These are phyloP conservation scores for Malus hybrid DNA, from an alignment of 331 rosid genomes.

Conservation along the genomic window DNA sequence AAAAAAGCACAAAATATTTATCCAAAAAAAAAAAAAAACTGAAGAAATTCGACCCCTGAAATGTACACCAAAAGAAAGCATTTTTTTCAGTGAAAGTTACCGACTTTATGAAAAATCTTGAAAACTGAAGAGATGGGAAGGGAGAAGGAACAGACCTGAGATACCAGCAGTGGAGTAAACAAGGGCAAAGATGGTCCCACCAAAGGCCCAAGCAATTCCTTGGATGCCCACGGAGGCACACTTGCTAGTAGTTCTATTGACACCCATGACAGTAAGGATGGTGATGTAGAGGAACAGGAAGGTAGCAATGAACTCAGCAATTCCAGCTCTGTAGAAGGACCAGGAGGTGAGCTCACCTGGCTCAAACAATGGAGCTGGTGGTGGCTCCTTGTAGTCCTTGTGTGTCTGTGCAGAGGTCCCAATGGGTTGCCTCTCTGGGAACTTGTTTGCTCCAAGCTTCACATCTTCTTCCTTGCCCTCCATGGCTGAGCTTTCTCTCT, in stretches of 20 bases:
- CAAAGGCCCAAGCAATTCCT: conserved; percentile 97
- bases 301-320: conserved; percentile 84
- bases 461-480: conserved; percentile 77
- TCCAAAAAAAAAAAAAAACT: not conserved
- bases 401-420: conserved; percentile 66
- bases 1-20: not conserved
- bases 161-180: conserved; percentile 95
- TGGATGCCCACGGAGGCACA: conserved; percentile 75
- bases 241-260: conserved; percentile 26
- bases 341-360: conserved; percentile 77
- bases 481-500: conserved; percentile 11
- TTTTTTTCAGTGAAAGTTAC: not conserved
- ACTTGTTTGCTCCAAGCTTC: conserved; percentile 73
- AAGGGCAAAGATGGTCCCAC: conserved; percentile 91
- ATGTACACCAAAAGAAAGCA: not conserved
- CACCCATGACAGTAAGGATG: conserved; percentile 79
- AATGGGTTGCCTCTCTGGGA: conserved; percentile 61
- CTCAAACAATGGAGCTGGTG: conserved; percentile 80
- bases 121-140: not conserved
- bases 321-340: conserved; percentile 91
- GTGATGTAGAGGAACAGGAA: conserved; percentile 89
- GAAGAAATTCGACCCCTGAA: conserved; percentile 1
- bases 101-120: not conserved
- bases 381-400: conserved; percentile 84
- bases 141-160: conserved; percentile 35